Evolutionary conservation across 2,329 filamentous ascomycete species (phyloP).

Genomic region (Chaetoscypha palmicola): DNA sequence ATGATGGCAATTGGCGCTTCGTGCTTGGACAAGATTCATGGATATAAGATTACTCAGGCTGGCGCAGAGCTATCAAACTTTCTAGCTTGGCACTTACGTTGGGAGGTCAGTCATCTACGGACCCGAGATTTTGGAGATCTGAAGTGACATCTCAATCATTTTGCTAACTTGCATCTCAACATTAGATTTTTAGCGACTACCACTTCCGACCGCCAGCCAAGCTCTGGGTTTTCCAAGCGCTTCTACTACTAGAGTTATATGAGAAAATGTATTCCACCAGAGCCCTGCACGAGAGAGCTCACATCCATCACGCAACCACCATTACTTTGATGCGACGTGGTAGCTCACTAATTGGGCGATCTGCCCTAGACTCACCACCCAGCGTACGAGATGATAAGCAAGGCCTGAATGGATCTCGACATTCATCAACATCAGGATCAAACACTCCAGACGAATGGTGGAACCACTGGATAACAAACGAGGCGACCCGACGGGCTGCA

Average conservation of each 20-base stretch:
- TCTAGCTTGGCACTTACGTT: constrained; percentile 85
- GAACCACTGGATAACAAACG: constrained; percentile 92
- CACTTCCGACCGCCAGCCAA: constrained; percentile 90
- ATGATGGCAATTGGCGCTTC: constrained; percentile 92
- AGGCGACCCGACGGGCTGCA: constrained; percentile 80
- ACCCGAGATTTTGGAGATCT: too few species aligned
- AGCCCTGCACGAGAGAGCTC: constrained; percentile 84
- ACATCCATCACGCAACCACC: constrained; percentile 94
- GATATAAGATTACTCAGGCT: constrained; percentile 62
- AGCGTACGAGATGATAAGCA: constrained; percentile 46
- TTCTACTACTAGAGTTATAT: constrained; percentile 83
- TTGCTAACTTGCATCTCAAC: neutral
- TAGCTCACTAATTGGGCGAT: constrained; percentile 81
- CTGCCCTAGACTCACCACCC: constrained; percentile 76
- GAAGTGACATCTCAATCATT: neutral
- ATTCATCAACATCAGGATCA: constrained; percentile 55
- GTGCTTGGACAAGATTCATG: constrained; percentile 77
- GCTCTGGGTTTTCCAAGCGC: constrained; percentile 89
- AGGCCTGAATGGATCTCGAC: constrained; percentile 46
- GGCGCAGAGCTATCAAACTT: constrained; percentile 86
- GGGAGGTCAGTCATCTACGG: constrained; percentile 36
- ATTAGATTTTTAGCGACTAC: constrained; percentile 77
- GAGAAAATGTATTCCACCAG: constrained; percentile 98
- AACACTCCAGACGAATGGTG: constrained; percentile 84
- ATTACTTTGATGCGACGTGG: constrained; percentile 92